phyloP scores from a whole-genome alignment of 345 rosid species.

The Ricinus communis region DNA sequence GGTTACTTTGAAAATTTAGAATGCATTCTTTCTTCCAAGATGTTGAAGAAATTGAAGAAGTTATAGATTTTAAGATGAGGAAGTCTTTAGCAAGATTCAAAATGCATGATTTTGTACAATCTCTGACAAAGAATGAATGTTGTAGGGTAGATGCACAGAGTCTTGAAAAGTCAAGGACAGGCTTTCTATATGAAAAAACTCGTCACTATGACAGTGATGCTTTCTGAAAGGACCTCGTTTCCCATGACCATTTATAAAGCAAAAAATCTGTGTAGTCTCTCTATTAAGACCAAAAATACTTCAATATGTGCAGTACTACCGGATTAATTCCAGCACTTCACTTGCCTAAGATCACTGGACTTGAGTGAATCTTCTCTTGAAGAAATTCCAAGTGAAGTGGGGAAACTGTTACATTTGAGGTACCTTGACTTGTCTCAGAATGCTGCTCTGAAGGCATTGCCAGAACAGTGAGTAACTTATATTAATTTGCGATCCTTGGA shows the following conservation, averaged over 20 bases:
- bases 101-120: slow-evolving; percentile 16
- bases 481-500: slow-evolving; percentile 12
- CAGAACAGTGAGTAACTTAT: slow-evolving; percentile 13
- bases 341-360: background rate
- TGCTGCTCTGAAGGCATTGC: background rate
- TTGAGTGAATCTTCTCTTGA: background rate
- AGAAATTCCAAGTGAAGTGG: background rate
- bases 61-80: background rate
- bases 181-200: background rate
- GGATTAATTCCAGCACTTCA: background rate
- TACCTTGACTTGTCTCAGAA: background rate
- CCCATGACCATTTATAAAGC: background rate
- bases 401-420: slow-evolving; percentile 7
- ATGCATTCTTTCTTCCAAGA: slow-evolving; percentile 9
- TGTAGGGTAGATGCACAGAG: background rate
- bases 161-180: background rate
- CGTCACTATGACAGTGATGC: background rate
- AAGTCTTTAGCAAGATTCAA: background rate
- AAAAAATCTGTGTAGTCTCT: slow-evolving; percentile 8
- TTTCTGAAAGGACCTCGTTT: background rate
- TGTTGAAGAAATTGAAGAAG: background rate
- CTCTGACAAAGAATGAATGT: slow-evolving; percentile 7
- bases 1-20: slow-evolving; percentile 1
- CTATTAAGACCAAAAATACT: background rate
- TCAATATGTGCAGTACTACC: background rate